Conservation (phyloP, 805 yeast genomes). For the Candida namnaoensis region DNA sequence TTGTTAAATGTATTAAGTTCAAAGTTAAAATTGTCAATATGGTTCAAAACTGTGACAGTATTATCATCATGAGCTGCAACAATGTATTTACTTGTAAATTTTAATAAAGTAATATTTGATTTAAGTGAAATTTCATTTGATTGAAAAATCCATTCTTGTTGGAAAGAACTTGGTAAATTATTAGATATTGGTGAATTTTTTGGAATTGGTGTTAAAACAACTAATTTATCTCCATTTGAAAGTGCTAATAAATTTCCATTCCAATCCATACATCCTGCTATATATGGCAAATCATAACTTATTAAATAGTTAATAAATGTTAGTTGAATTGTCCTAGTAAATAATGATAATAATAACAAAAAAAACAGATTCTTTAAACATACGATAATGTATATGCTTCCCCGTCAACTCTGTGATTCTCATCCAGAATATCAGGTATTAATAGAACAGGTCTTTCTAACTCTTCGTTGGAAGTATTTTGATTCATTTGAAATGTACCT, state of each 20-base stretch:
- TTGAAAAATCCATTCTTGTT: conserved; percentile 18
- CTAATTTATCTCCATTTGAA: conserved; percentile 13
- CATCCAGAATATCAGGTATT: conserved; percentile 15
- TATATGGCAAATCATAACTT: conserved; percentile 12
- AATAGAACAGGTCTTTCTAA: conserved; percentile 11
- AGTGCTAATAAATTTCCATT: conserved; percentile 13
- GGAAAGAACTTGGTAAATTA: conserved; percentile 12
- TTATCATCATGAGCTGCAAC: conserved; percentile 11
- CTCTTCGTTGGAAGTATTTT: too few relatives aligned
- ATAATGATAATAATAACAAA: too few relatives aligned
- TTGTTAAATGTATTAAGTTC: too few relatives aligned
- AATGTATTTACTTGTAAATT: conserved; percentile 14
- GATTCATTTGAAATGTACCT: too few relatives aligned
- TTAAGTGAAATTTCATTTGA: conserved; percentile 3
- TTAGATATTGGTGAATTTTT: conserved; percentile 11
- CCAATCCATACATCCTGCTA: conserved; percentile 14
- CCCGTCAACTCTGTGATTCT: conserved; percentile 5
- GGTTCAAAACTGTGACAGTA: conserved; percentile 11
- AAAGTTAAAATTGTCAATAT: conserved; percentile 8
- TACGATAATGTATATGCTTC: conserved; percentile 16
- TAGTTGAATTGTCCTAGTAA: too few relatives aligned
- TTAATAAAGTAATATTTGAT: conserved; percentile 7
- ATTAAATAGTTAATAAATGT: neutral
- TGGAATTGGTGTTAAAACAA: conserved; percentile 16
- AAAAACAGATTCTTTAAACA: conserved; percentile 1